Base-by-base conservation (phyloP, 164 flowering plant species). In the Malania oleifera region DNA sequence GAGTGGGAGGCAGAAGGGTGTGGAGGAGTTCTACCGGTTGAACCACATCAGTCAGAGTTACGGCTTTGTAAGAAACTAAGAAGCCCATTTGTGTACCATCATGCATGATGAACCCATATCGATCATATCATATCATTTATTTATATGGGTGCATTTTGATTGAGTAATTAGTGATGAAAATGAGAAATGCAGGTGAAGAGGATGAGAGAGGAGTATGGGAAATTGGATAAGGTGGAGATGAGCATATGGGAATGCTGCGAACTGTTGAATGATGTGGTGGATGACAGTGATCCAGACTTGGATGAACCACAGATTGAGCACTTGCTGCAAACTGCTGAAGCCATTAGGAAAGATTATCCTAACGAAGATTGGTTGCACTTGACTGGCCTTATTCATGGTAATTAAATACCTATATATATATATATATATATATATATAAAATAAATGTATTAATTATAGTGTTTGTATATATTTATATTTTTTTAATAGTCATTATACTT, bases 211-310 rank as follows among this genome's bases (percentile, higher is more conserved):
- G 67, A 57, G 48, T 72, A 72, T 49, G 61, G 70, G 15, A 68
- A 68, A 45, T 17, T 72, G 60, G 29, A 72, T 40, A 64, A 31
- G 28, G 59, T 41, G 40, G 76, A 68, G 29, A 72, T 72, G 76
- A 65, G 73, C 60, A 68, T 72, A 24, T 72, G 75, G 75, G 75
- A 72, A 54, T 72, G 75, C 22, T 72, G 75, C 39, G 75, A 72
- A 28, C 60, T 72, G 6, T 66, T 72, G 1, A 72, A 72, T 23
- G 72, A 72, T 1, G 69, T 72, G 1, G 68, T 72, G 19, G 75
- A 72, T 35, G 75, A 71, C n/a, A 71, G 75, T 22, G 75, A 71
- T 37, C 75, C 75, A n/a, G 75, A 71, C 40, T 29, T 71, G 56
- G 72, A 72, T 31, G 75, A 72, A 22, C 76, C 76, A 1, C 76